These are phyloP conservation scores for Leccinum pallidistipes DNA, from an alignment of 1,284 basidiomycete genomes.

Conservation along the genomic window DNA sequence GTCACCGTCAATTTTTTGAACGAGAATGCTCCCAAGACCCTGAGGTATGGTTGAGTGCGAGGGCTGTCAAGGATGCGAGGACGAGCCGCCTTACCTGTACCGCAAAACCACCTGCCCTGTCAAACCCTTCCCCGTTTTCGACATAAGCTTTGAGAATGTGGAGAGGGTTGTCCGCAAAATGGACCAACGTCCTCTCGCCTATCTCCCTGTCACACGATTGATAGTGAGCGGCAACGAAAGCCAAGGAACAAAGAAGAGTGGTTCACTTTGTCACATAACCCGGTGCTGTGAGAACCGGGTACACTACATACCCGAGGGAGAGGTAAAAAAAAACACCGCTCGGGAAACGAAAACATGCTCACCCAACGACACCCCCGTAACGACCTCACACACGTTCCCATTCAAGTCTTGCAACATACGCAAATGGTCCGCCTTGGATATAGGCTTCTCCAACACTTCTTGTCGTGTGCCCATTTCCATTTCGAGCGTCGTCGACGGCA, in stretches of 20 bases:
- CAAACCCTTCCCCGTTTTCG: constrained; percentile 85
- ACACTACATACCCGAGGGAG: constrained; percentile 49
- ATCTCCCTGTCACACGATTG: constrained; percentile 57
- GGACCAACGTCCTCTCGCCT: constrained; percentile 79
- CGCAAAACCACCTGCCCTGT: constrained; percentile 94
- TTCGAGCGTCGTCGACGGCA: constrained; percentile 52
- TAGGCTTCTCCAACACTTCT: constrained; percentile 89
- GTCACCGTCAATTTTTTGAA: constrained; percentile 88
- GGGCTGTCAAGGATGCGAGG: background rate
- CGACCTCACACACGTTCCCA: constrained; percentile 85
- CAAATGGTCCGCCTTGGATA: constrained; percentile 78
- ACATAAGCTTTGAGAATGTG: constrained; percentile 82
- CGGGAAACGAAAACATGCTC: constrained; percentile 21
- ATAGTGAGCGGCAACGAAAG: background rate
- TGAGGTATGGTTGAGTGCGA: constrained; percentile 30
- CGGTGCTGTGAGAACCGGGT: constrained; percentile 80
- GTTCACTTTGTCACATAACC: constrained; percentile 80
- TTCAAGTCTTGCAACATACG: constrained; percentile 89
- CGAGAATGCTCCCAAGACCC: constrained; percentile 80
- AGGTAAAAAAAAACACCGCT: background rate
- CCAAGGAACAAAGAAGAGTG: background rate
- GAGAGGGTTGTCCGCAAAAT: constrained; percentile 73
- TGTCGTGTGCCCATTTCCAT: constrained; percentile 49
- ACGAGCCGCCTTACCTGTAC: constrained; percentile 65
- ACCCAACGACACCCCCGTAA: constrained; percentile 86